Evolutionary conservation across 768 basidiomycete species (phyloP), one percentile per base, ranked within the genome.

Genomic region (Mycena filopes): DNA sequence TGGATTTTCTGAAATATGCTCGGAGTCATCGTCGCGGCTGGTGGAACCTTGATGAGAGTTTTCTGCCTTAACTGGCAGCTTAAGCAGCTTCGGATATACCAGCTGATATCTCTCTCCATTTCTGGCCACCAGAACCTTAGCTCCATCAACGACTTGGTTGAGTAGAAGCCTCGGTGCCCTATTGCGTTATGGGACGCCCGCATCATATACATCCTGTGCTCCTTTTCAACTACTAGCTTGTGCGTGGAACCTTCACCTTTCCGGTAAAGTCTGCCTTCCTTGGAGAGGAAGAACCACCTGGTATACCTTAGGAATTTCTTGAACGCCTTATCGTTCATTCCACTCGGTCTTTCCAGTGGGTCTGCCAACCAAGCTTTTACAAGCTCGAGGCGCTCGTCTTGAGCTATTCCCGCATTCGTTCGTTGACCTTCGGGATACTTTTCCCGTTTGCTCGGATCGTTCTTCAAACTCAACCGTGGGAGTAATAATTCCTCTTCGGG

Each of bases 1-100:
- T 83, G 76, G 0, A 77, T 73, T 36, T 80, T 79, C 13, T 66
- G n/a, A 59, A 81, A 83, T 0, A 80, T 55, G 9, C 71, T 59
- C 0, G 72, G 67, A 2, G 77, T 76, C 1, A 60, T 42, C 5
- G 76, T 56, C 5, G 77, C 71, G 0, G 66, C 67, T 0, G 73
- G 71, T 15, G 70, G 64, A 18, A 76, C 66, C 11, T 72, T 70
- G 25, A 70, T 50, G 28, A 23, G 36, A 20, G 49, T 51, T 21
- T 51, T 73, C 46, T 60, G 62, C 7, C 67, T 68, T 9, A 75
- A 53, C 60, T 77, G 76, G 42, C 78, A 77, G n/a, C 68, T 47
- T 38, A 77, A 73, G 57, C 77, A 78, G 15, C 74, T 74, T 11
- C 51, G 53, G 25, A 76, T 50, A 48, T 62, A 73, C 72, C 72